These are phyloP conservation scores for Podospora pseudoanserina DNA, from an alignment of 495 filamentous ascomycete species.

Conservation along the genomic window DNA sequence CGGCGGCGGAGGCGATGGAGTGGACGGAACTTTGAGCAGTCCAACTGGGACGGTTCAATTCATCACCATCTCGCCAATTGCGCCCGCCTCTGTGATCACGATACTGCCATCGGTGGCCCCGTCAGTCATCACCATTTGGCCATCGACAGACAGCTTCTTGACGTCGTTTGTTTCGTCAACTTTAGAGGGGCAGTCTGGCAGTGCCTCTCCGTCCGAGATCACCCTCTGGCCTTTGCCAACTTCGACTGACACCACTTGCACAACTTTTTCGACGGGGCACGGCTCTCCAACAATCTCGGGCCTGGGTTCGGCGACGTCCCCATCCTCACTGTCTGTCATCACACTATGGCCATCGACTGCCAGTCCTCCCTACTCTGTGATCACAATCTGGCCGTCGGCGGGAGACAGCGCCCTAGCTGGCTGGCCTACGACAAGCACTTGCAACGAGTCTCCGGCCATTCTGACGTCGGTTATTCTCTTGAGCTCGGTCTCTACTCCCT, in stretches of 20 bases:
- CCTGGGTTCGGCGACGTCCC: background rate
- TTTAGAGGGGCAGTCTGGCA: slow-evolving; percentile 12
- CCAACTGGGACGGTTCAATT: background rate
- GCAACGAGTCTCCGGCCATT: background rate
- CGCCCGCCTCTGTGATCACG: background rate
- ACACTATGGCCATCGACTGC: background rate
- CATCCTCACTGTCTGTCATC: background rate
- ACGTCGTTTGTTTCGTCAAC: slow-evolving; percentile 4
- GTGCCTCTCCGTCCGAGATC: slow-evolving; percentile 4
- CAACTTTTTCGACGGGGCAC: slow-evolving; percentile 7
- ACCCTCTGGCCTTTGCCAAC: slow-evolving; percentile 13
- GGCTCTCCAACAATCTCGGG: background rate
- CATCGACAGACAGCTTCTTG: background rate
- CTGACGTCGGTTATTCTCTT: background rate
- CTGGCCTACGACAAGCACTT: background rate
- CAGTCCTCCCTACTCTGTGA: slow-evolving; percentile 10
- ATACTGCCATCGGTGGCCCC: background rate
- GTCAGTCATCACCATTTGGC: background rate
- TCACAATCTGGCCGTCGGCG: slow-evolving; percentile 21
- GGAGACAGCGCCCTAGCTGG: slow-evolving; percentile 2
- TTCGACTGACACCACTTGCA: slow-evolving; percentile 8
- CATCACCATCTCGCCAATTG: background rate
- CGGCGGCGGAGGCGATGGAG: too few species aligned
- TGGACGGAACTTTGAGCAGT: background rate
- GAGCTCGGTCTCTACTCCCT: background rate